Evolutionary conservation across 495 filamentous ascomycete genomes (phyloP).

Genomic region (Penicillium flavigenum): DNA sequence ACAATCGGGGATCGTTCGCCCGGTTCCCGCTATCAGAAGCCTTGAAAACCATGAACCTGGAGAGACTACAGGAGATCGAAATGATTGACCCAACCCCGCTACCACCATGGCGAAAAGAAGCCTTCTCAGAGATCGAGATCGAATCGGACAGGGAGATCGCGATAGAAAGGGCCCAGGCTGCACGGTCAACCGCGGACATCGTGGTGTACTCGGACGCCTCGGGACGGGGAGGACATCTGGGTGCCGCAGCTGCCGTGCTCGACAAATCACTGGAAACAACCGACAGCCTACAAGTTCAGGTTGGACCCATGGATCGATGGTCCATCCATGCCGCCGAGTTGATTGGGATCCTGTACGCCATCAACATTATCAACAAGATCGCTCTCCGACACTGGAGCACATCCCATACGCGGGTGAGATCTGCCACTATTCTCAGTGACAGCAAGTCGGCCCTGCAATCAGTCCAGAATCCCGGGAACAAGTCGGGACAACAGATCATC

Average conservation of each 20-base stretch:
- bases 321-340: not conserved
- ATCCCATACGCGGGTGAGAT: not conserved
- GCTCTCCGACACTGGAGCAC: not conserved
- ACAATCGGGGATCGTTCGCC: constrained; percentile 5
- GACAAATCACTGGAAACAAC: not conserved
- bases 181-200: too few relatives aligned
- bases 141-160: too few relatives aligned
- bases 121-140: too few relatives aligned
- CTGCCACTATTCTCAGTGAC: not conserved
- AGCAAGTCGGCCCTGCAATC: not conserved
- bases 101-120: too few relatives aligned
- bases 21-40: constrained; percentile 21
- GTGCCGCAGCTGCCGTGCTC: not conserved
- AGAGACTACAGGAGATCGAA: not conserved
- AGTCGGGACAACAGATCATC: too few relatives aligned
- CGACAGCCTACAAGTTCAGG: not conserved
- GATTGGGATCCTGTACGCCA: not conserved
- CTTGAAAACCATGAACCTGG: constrained; percentile 19
- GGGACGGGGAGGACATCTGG: not conserved
- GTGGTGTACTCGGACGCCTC: too few relatives aligned
- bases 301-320: not conserved
- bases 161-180: too few relatives aligned
- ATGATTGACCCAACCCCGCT: too few relatives aligned
- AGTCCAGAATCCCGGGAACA: too few relatives aligned
- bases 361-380: not conserved